Evolutionary conservation across 140 eudicot species (phyloP).

Genomic region (Flaveria floridana): DNA sequence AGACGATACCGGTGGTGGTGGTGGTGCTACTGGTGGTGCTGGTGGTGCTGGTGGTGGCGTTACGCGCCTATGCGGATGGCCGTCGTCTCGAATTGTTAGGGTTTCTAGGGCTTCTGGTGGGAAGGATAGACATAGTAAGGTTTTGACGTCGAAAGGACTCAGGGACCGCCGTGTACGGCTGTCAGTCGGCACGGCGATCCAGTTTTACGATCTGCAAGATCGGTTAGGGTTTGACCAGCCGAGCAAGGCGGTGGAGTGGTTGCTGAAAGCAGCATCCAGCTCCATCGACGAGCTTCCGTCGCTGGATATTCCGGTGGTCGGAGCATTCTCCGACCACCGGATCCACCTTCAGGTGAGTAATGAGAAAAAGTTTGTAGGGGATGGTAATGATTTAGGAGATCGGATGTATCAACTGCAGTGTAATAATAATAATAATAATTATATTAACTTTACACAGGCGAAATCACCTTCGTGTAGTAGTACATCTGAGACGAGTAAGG

Average conservation of each 20-base stretch:
- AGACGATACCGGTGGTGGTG: constrained; percentile 19
- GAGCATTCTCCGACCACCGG: constrained; percentile 24
- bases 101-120: constrained; percentile 96
- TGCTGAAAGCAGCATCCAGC: constrained; percentile 68
- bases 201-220: constrained; percentile 86
- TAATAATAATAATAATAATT: neutral
- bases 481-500: constrained; percentile 77
- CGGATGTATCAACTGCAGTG: too few relatives aligned
- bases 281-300: constrained; percentile 75
- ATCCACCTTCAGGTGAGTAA: constrained; percentile 29
- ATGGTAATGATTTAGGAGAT: neutral
- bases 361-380: constrained; percentile 44
- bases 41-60: constrained; percentile 31
- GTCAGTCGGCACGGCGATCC: constrained; percentile 82
- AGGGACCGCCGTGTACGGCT: constrained; percentile 79
- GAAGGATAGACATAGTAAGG: constrained; percentile 90
- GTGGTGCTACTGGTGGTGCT: constrained; percentile 3
- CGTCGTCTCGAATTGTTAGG: constrained; percentile 81
- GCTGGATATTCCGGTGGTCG: constrained; percentile 48
- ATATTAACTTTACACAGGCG: constrained; percentile 26
- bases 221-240: constrained; percentile 91
- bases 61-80: constrained; percentile 61
- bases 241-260: constrained; percentile 93
- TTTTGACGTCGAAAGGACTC: constrained; percentile 74
- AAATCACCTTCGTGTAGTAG: constrained; percentile 68